Percentiles rank a stretch among this genome's conserved stretches.
Conservation (phyloP, 345 rosid genomes). For the Excoecaria agallocha region DNA sequence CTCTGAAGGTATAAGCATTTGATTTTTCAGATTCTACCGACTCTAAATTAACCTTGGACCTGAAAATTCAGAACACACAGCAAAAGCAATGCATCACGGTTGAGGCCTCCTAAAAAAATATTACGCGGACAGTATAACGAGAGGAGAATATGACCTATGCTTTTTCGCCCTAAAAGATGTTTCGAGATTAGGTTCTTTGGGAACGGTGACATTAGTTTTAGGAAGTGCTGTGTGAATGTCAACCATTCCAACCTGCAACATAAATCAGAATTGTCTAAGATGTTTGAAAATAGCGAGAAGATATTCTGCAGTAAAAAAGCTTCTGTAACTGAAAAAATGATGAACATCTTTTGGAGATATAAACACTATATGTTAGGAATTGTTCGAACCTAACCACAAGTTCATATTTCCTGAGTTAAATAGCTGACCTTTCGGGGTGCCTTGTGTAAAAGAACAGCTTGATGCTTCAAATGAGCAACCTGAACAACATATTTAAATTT, state of each 20-base stretch:
- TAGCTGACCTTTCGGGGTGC: constrained; percentile 35
- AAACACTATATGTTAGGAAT: neutral
- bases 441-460: constrained; percentile 55
- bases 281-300: neutral
- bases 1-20: constrained; percentile 31
- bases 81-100: constrained; percentile 6
- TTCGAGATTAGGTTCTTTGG: constrained; percentile 55
- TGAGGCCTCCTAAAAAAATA: neutral
- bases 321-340: neutral
- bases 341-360: neutral
- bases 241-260: constrained; percentile 28
- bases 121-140: neutral
- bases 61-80: constrained; percentile 30
- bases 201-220: constrained; percentile 45
- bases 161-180: constrained; percentile 54
- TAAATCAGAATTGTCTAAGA: constrained; percentile 9
- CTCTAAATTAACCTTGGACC: constrained; percentile 35
- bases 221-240: constrained; percentile 18
- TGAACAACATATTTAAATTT: constrained; percentile 27
- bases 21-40: constrained; percentile 30
- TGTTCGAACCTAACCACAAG: neutral
- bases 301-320: neutral
- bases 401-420: neutral
- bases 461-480: constrained; percentile 64
- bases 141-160: constrained; percentile 33